These are phyloP conservation scores for Pyrus pyrifolia DNA, from an alignment of 306 rosid genomes.

Conservation along the genomic window DNA sequence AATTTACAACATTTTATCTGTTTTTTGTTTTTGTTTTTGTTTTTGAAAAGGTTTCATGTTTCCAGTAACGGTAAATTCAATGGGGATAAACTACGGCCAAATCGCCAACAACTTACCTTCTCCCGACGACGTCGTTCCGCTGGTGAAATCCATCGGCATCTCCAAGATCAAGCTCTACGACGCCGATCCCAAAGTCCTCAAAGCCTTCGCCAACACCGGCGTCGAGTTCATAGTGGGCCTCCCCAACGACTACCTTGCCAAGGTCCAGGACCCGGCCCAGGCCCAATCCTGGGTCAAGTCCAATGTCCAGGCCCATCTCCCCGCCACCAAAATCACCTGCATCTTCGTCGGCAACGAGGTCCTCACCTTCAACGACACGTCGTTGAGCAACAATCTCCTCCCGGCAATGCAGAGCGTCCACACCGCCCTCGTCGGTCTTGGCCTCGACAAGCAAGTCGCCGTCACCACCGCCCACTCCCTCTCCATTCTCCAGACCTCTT, in stretches of 20 bases:
- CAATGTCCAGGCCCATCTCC: constrained; percentile 60
- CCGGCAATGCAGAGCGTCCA: constrained; percentile 90
- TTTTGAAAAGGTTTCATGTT: constrained; percentile 14
- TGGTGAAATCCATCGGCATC: constrained; percentile 75
- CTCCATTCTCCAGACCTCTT: constrained; percentile 62
- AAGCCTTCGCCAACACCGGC: constrained; percentile 68
- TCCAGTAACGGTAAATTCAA: constrained; percentile 32
- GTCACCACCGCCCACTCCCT: constrained; percentile 84
- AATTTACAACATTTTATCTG: background rate
- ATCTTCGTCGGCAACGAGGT: constrained; percentile 92
- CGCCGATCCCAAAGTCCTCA: constrained; percentile 67
- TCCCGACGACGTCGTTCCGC: constrained; percentile 49
- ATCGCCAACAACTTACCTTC: constrained; percentile 83
- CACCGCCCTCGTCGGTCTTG: constrained; percentile 46
- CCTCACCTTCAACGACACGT: constrained; percentile 76
- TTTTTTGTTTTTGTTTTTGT: background rate
- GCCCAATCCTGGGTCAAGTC: constrained; percentile 78
- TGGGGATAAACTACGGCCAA: constrained; percentile 92
- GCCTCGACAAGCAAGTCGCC: constrained; percentile 57
- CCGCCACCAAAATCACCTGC: constrained; percentile 67
- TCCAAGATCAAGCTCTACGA: constrained; percentile 87
- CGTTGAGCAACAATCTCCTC: constrained; percentile 46
- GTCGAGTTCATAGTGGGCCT: constrained; percentile 78
- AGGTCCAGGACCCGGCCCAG: constrained; percentile 49
- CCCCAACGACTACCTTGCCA: constrained; percentile 62